Base-by-base conservation (phyloP, 345 rosid species). In the Eucalyptus curtisii region DNA sequence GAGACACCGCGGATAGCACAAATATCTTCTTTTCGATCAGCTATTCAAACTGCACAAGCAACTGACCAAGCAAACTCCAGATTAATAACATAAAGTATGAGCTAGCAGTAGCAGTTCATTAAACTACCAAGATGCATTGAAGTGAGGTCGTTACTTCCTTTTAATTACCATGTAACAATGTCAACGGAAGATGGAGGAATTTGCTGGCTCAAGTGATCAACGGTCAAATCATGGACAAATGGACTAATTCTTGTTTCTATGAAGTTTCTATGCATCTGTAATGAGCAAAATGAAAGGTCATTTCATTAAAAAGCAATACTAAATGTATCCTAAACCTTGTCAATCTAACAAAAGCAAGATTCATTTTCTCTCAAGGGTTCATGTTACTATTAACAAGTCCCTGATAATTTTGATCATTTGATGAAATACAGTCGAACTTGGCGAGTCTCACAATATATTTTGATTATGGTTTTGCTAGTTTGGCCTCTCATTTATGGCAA, bases 1-100 rank as follows among this genome's bases (percentile, higher is more conserved):
- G 99, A 30, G 98, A 95, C 86, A 96, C 94, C 91, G 97, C 98
- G 90, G 99, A 96, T 92, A 93, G 94, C 59, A 96, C 94, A 93
- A 97, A 95, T 89, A 96, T 96, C 98, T 97, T 93, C 94, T 95
- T 94, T 92, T 92, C 92, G 92, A 52, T 71, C 45, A 76, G 47
- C 82, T 10, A 37, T 24, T 76, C 47, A 76, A 37, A 76, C 47
- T 19, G 27, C 82, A 10, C 6, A 71, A 68, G 81, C 20, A 17
- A 76, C 82, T 71, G 81, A 71, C 25, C 27, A 10, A 71, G 82
- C 27, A 71, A 37, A 37, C 82, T 37, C 45, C 12, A 37, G 27
- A 76, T 76, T 19, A 40, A 64, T 55, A n/a, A 25, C 64, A 37
- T 37, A 76, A 37, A 22, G 45, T 76, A 76, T 76, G 82, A 37